Conservation (phyloP, 1,139 yeast species). For the Magnusiomyces tetraspermus region DNA sequence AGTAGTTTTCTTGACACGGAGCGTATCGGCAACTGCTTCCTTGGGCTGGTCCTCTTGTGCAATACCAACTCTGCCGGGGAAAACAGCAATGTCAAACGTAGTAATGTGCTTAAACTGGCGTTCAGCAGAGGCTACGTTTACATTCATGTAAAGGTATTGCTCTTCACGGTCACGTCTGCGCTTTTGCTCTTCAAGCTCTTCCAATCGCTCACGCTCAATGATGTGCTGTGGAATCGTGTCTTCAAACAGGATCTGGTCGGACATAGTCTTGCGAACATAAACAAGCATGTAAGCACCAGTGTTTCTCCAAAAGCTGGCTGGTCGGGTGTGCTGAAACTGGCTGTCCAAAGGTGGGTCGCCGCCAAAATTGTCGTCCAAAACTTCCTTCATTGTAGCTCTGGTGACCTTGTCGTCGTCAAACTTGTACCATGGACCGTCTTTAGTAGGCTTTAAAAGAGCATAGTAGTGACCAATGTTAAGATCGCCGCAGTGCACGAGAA, state of each 20-base stretch:
- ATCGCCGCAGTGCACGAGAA: slow-evolving; percentile 91
- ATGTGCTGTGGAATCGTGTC: slow-evolving; percentile 62
- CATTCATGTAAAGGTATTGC: slow-evolving; percentile 60
- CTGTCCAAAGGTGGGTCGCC: slow-evolving; percentile 38
- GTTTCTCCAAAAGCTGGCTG: slow-evolving; percentile 46
- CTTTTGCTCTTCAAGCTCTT: slow-evolving; percentile 45
- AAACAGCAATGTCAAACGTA: slow-evolving; percentile 63
- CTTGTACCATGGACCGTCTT: slow-evolving; percentile 68
- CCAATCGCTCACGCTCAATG: slow-evolving; percentile 53
- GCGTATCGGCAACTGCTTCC: slow-evolving; percentile 41
- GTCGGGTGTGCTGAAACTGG: slow-evolving; percentile 10
- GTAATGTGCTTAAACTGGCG: slow-evolving; percentile 48
- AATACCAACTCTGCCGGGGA: slow-evolving; percentile 14
- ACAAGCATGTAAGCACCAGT: slow-evolving; percentile 98
- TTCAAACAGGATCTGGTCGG: slow-evolving; percentile 51
- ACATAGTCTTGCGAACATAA: slow-evolving; percentile 60
- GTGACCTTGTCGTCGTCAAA: slow-evolving; percentile 95
- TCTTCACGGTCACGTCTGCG: slow-evolving; percentile 65
- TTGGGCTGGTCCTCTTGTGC: slow-evolving; percentile 20
- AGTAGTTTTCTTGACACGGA: slow-evolving; percentile 52
- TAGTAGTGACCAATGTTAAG: slow-evolving; percentile 94
- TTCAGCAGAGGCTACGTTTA: slow-evolving; percentile 45
- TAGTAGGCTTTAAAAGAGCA: slow-evolving; percentile 78
- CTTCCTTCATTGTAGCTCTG: slow-evolving; percentile 74
- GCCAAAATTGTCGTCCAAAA: slow-evolving; percentile 88